phyloP scores from a whole-genome alignment of 2,329 filamentous ascomycete genomes.

The Diaporthe eres region DNA sequence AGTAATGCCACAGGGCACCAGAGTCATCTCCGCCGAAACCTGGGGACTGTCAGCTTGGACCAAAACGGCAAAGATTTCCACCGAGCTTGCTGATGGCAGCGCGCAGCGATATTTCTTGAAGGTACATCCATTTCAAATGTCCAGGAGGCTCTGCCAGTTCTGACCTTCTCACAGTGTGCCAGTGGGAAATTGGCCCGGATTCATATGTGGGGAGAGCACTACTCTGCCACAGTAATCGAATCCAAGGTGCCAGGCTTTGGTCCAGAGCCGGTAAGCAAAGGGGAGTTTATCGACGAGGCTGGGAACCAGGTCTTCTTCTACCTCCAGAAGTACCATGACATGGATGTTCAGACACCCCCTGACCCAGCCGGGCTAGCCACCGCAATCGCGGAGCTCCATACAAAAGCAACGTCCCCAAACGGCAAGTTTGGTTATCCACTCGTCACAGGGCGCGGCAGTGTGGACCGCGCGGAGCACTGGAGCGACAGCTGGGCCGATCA shows the following conservation, averaged over 20 bases:
- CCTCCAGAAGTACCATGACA: constrained; percentile 23
- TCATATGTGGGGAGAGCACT: constrained; percentile 25
- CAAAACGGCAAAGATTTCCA: constrained; percentile 11
- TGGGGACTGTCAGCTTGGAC: constrained; percentile 30
- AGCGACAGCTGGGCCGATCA: constrained; percentile 15
- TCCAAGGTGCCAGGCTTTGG: not conserved
- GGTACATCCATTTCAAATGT: not conserved
- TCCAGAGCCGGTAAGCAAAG: not conserved
- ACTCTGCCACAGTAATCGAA: not conserved
- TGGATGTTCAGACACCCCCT: constrained; percentile 3
- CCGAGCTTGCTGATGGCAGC: not conserved
- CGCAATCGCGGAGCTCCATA: constrained; percentile 28
- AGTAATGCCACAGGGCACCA: constrained; percentile 14
- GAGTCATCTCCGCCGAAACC: not conserved
- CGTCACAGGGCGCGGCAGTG: not conserved
- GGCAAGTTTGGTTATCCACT: constrained; percentile 21
- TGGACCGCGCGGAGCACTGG: constrained; percentile 13
- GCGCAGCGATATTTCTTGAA: constrained; percentile 6
- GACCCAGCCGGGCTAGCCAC: constrained; percentile 17
- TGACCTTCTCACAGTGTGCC: not conserved
- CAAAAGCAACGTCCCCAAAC: not conserved
- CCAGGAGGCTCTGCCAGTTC: not conserved
- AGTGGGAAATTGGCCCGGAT: constrained; percentile 6
- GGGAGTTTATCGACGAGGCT: not conserved
- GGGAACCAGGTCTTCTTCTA: constrained; percentile 9